Percentiles rank a stretch among this genome's conserved stretches.
Evolutionary conservation across 805 yeast genomes (phyloP).

Genomic region (Yamadazyma olivae): DNA sequence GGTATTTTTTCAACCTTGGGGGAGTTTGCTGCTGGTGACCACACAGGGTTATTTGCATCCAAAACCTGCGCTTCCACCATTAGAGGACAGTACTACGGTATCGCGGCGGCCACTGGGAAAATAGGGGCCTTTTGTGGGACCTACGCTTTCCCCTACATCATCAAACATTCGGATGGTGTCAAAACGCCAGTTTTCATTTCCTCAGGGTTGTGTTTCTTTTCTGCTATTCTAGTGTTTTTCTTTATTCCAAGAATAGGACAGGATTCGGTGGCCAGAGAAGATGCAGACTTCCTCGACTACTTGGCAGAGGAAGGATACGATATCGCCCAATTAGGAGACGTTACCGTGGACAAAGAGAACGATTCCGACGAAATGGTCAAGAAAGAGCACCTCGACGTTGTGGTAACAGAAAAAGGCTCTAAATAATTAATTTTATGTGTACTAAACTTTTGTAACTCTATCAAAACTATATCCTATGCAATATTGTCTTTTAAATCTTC

Average conservation of each 20-base stretch:
- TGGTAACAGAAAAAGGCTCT: conserved; percentile 4
- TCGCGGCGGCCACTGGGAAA: conserved; percentile 90
- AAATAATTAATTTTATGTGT: conserved; percentile 6
- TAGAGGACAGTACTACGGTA: conserved; percentile 87
- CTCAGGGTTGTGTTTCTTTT: conserved; percentile 68
- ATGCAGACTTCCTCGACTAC: conserved; percentile 64
- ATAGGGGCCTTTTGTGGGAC: conserved; percentile 92
- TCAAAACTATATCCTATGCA: too few species aligned
- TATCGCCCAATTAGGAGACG: conserved; percentile 52
- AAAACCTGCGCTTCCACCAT: conserved; percentile 84
- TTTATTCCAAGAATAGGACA: conserved; percentile 81
- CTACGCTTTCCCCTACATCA: conserved; percentile 81
- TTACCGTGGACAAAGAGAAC: conserved; percentile 1
- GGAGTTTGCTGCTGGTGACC: conserved; percentile 94
- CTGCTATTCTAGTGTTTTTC: conserved; percentile 67
- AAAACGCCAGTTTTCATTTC: conserved; percentile 63
- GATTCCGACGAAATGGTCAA: not conserved
- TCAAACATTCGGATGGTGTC: conserved; percentile 50
- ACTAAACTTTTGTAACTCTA: too few species aligned
- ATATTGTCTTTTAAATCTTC: too few species aligned
- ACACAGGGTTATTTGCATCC: conserved; percentile 82
- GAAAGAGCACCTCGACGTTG: conserved; percentile 5
- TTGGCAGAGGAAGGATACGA: conserved; percentile 73
- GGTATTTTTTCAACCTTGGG: conserved; percentile 88
- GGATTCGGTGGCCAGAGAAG: conserved; percentile 77